A percentile compares a stretch with the other conserved stretches of the same genome.
These are phyloP conservation scores for Penicillium desertorum DNA, from an alignment of 495 filamentous ascomycete species.

Conservation along the genomic window DNA sequence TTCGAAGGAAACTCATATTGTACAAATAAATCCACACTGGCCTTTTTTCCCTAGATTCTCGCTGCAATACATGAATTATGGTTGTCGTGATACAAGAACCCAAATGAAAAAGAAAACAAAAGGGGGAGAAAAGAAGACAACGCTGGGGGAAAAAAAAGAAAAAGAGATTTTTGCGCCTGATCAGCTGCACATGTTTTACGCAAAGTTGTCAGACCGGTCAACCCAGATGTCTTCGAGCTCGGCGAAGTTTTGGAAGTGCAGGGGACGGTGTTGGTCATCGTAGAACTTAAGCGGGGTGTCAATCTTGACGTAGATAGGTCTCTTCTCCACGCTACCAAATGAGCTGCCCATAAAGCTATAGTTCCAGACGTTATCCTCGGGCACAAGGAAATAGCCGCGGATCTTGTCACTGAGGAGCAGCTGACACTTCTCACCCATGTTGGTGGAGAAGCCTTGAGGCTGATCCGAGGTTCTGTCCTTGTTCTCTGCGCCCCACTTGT, in stretches of 20 bases:
- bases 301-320: constrained; percentile 83
- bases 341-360: constrained; percentile 95
- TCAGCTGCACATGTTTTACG: constrained; percentile 43
- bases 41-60: constrained; percentile 24
- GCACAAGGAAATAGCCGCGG: constrained; percentile 91
- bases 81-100: constrained; percentile 28
- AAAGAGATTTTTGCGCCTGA: constrained; percentile 16
- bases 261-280: constrained; percentile 83
- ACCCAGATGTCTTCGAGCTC: constrained; percentile 90
- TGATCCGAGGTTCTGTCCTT: constrained; percentile 87
- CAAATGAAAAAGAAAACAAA: constrained; percentile 12
- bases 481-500: constrained; percentile 97
- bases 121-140: constrained; percentile 12
- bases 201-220: constrained; percentile 83
- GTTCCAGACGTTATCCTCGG: constrained; percentile 91
- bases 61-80: constrained; percentile 32
- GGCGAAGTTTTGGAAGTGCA: constrained; percentile 94
- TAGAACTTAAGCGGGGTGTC: constrained; percentile 91
- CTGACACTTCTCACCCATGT: constrained; percentile 94
- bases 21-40: constrained; percentile 13
- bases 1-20: constrained; percentile 14
- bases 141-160: constrained; percentile 16
- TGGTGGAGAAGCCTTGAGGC: constrained; percentile 87
- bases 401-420: constrained; percentile 88
- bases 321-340: constrained; percentile 87